These are phyloP conservation scores for Ceratocystis colombiana DNA, from an alignment of 2,329 filamentous ascomycete species.

Conservation along the genomic window DNA sequence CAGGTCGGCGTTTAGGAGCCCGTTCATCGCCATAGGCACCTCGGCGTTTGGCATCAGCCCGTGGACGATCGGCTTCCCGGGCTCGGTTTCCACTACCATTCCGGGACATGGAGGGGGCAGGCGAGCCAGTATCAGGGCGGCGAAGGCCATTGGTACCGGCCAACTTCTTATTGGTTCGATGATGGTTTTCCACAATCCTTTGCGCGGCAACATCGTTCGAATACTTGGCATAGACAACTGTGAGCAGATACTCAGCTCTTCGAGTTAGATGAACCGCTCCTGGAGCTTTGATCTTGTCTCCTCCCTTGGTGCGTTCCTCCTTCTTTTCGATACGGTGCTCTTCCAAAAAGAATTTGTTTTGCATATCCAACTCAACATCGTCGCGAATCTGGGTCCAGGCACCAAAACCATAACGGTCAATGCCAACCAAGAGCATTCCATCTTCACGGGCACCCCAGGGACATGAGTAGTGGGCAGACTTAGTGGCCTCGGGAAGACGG, in stretches of 20 bases:
- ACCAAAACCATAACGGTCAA: slow-evolving; percentile 86
- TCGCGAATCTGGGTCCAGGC: slow-evolving; percentile 93
- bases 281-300: slow-evolving; percentile 76
- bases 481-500: slow-evolving; percentile 81
- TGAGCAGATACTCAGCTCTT: slow-evolving; percentile 86
- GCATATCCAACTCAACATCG: slow-evolving; percentile 72
- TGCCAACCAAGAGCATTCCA: slow-evolving; percentile 91
- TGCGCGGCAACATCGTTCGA: slow-evolving; percentile 65
- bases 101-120: slow-evolving; percentile 43
- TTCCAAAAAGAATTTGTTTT: slow-evolving; percentile 89
- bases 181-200: slow-evolving; percentile 79
- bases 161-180: slow-evolving; percentile 82
- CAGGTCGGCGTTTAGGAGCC: slow-evolving; percentile 43
- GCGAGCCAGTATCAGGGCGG: slow-evolving; percentile 58
- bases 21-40: slow-evolving; percentile 39
- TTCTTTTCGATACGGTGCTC: slow-evolving; percentile 98
- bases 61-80: slow-evolving; percentile 39
- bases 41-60: slow-evolving; percentile 49
- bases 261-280: slow-evolving; percentile 96
- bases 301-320: slow-evolving; percentile 71
- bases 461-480: slow-evolving; percentile 82
- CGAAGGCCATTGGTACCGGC: slow-evolving; percentile 50
- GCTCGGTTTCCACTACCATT: slow-evolving; percentile 41
- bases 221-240: slow-evolving; percentile 82
- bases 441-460: slow-evolving; percentile 89